A percentile compares a stretch with the other conserved stretches of the same genome.
Conservation (phyloP, 2,329 filamentous ascomycete species). For the Penicillium sp. region DNA sequence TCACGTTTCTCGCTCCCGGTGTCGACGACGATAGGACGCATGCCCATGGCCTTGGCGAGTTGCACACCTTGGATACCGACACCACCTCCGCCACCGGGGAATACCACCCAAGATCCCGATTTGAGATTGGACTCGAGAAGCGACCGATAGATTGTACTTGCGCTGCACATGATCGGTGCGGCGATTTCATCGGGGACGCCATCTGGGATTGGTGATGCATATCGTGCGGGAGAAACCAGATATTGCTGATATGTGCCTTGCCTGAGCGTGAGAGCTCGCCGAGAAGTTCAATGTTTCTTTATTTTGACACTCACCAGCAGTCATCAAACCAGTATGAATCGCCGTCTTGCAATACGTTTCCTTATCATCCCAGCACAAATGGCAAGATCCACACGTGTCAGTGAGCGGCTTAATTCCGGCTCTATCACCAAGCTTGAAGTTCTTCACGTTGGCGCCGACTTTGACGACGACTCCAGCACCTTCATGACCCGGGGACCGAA, state of each 20-base stretch:
- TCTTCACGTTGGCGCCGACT: conserved; percentile 59
- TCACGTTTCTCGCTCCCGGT: conserved; percentile 56
- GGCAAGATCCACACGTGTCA: conserved; percentile 59
- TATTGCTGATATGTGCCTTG: conserved; percentile 65
- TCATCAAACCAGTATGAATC: conserved; percentile 51
- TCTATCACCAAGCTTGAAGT: conserved; percentile 60
- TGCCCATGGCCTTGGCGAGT: conserved; percentile 61
- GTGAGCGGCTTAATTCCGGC: conserved; percentile 60
- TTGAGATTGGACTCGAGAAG: conserved; percentile 58
- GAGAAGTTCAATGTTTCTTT: no score
- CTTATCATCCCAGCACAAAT: conserved; percentile 58
- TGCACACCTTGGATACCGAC: conserved; percentile 65
- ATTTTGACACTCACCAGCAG: conserved; percentile 35
- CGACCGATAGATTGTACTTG: conserved; percentile 64
- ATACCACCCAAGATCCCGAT: conserved; percentile 59
- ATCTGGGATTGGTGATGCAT: conserved; percentile 62
- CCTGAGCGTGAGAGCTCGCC: not conserved
- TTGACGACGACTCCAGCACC: conserved; percentile 65
- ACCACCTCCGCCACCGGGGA: conserved; percentile 55
- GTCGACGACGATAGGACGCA: conserved; percentile 63
- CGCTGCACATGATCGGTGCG: conserved; percentile 66
- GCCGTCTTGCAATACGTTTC: conserved; percentile 55
- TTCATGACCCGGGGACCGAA: conserved; percentile 60
- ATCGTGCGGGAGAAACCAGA: conserved; percentile 60
- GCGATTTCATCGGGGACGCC: conserved; percentile 62